Conservation (phyloP, 108 stramenopile genomes). For the Bacterosira constricta region DNA sequence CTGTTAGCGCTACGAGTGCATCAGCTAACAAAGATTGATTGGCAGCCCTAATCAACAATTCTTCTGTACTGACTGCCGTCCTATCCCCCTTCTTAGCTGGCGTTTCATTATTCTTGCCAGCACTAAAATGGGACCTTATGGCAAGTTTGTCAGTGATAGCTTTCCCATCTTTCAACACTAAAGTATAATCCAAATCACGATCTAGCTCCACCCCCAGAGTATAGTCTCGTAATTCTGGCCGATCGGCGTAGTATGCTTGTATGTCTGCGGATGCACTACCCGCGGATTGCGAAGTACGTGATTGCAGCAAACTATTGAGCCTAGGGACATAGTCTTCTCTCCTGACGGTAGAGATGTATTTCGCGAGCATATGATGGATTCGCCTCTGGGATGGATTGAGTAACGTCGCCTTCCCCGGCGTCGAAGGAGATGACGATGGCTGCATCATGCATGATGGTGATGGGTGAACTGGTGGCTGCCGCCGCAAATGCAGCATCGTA, state of each 20-base stretch:
- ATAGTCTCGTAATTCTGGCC: constrained; percentile 72
- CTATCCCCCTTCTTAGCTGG: neutral
- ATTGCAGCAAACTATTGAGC: constrained; percentile 52
- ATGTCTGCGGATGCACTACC: constrained; percentile 67
- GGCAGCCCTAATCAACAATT: constrained; percentile 61
- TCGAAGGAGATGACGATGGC: no score
- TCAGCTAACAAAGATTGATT: constrained; percentile 88
- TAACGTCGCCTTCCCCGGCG: no score
- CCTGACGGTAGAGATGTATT: constrained; percentile 34
- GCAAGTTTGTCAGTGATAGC: constrained; percentile 22
- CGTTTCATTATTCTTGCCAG: constrained; percentile 3
- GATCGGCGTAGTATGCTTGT: constrained; percentile 58
- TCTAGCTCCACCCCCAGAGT: constrained; percentile 76
- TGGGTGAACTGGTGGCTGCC: no score
- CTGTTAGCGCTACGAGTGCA: constrained; percentile 62
- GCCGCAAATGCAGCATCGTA: no score
- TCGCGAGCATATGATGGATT: constrained; percentile 6
- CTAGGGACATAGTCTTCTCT: constrained; percentile 42
- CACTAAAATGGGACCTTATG: constrained; percentile 35
- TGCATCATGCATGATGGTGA: no score
- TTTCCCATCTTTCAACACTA: constrained; percentile 51
- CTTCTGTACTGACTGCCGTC: constrained; percentile 11
- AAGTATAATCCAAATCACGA: constrained; percentile 76
- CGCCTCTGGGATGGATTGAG: neutral
- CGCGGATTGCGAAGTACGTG: neutral